Evolutionary conservation across 768 basidiomycete genomes (phyloP).

Genomic region (Suillus subluteus): DNA sequence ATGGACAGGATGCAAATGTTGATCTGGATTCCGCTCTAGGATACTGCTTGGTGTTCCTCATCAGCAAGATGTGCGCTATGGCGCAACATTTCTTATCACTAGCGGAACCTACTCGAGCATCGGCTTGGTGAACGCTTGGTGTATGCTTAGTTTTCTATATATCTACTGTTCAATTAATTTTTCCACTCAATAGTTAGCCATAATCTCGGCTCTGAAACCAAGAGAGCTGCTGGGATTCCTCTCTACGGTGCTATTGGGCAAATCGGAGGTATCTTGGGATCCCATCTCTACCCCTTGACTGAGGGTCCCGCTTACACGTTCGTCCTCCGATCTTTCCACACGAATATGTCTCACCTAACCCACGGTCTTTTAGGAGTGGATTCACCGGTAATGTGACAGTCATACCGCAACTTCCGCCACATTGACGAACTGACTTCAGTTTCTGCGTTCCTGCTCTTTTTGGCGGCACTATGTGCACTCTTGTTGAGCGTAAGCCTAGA

Average conservation of each 20-base stretch:
- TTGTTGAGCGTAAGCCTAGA: constrained; percentile 6
- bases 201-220: constrained; percentile 50
- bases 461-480: constrained; percentile 6
- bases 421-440: background rate
- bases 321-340: constrained; percentile 2
- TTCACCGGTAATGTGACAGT: background rate
- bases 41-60: constrained; percentile 39
- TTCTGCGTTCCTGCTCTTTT: constrained; percentile 3
- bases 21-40: constrained; percentile 10
- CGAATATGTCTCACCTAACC: background rate
- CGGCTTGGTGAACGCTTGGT: constrained; percentile 52
- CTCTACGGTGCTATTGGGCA: constrained; percentile 48
- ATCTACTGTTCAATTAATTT: constrained; percentile 2
- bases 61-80: constrained; percentile 43
- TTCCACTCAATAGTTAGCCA: constrained; percentile 37
- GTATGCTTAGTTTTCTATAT: constrained; percentile 29
- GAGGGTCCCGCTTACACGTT: constrained; percentile 45
- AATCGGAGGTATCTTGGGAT: constrained; percentile 43
- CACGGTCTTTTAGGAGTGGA: background rate
- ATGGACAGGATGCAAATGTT: background rate
- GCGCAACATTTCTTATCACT: constrained; percentile 49
- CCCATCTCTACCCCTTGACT: constrained; percentile 45
- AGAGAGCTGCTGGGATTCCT: constrained; percentile 45
- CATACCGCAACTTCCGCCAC: background rate
- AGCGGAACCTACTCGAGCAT: constrained; percentile 49